A percentile compares a stretch with the other conserved stretches of the same genome.
Evolutionary conservation across 345 rosid genomes (phyloP).

Genomic region (Arabidopsis arenosa): DNA sequence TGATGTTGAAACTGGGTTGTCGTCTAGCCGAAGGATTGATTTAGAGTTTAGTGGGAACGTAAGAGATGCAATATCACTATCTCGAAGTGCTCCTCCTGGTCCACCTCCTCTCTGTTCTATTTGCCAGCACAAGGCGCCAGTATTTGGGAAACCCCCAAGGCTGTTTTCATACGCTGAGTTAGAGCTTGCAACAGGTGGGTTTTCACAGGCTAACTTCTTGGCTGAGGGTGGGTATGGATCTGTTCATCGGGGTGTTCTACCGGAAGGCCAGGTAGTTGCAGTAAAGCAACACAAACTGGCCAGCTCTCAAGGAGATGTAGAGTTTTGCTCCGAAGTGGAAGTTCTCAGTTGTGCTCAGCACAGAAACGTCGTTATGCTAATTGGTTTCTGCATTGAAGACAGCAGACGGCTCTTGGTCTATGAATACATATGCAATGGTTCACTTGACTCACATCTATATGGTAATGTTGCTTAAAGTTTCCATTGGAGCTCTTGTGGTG

Average conservation of each 20-base stretch:
- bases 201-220: conserved; percentile 96
- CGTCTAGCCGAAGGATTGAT: conserved; percentile 57
- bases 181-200: conserved; percentile 98
- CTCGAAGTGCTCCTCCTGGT: conserved; percentile 81
- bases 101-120: conserved; percentile 99
- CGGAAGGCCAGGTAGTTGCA: conserved; percentile 98
- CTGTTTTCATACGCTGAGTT: conserved; percentile 94
- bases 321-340: conserved; percentile 99
- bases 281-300: conserved; percentile 98
- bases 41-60: conserved; percentile 73
- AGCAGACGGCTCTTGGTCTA: conserved; percentile 92
- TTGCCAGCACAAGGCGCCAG: conserved; percentile 97
- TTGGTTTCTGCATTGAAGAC: conserved; percentile 97
- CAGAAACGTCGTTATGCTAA: conserved; percentile 94
- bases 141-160: conserved; percentile 96
- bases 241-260: conserved; percentile 93
- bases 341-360: conserved; percentile 99
- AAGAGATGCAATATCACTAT: conserved; percentile 85
- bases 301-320: conserved; percentile 98
- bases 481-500: conserved; percentile 13
- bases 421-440: conserved; percentile 98
- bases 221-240: conserved; percentile 99
- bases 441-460: conserved; percentile 90
- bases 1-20: conserved; percentile 58
- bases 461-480: conserved; percentile 53